Evolutionary conservation across 1,139 yeast genomes (phyloP), one percentile per base, ranked within the genome.

Genomic region (Suhomyces ambrosiae): DNA sequence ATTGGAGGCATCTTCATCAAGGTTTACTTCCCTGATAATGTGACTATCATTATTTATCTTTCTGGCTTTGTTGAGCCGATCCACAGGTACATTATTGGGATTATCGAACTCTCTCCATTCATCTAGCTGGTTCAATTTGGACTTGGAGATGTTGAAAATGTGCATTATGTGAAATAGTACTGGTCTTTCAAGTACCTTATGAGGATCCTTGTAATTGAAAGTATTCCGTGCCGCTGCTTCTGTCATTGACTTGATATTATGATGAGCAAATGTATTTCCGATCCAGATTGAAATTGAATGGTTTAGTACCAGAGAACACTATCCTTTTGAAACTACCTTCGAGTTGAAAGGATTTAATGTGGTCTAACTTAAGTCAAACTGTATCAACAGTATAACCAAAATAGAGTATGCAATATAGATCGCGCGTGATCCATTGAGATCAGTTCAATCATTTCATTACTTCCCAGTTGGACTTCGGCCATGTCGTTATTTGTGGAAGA

Each of bases 81-180:
- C 77, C 3, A 64, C 74, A 1, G 69, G 60, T 3, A 63, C 70
- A 19, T 54, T 61, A 40, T 64, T 64, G n/a, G 76, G 76, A 44
- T 69, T 65, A 31, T 59, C 62, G 36, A 50, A 50, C 37, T 60
- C 63, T 37, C 50, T 56, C 76, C 76, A 71, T 27, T 65, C 65
- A 38, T 71, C 75, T 9, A 70, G 41, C 32, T 66, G 69, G 32
- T 58, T 52, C 21, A 66, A 50, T 24, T 55, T 56, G 4, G 74
- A 63, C 31, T 56, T 63, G 32, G 70, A 54, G 9, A 71, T 63
- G 47, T 69, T 68, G 37, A 54, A 57, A 2, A 69, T 52, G 34
- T 64, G 65, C 12, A 70, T 53, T 3, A 71, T 58, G 31, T 54
- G 49, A 43, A 68, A 68, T 23, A 51, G 23, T 1, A 63, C 50